phyloP scores from a whole-genome alignment of 2,329 filamentous ascomycete genomes.

The Ophiostoma populinum region DNA sequence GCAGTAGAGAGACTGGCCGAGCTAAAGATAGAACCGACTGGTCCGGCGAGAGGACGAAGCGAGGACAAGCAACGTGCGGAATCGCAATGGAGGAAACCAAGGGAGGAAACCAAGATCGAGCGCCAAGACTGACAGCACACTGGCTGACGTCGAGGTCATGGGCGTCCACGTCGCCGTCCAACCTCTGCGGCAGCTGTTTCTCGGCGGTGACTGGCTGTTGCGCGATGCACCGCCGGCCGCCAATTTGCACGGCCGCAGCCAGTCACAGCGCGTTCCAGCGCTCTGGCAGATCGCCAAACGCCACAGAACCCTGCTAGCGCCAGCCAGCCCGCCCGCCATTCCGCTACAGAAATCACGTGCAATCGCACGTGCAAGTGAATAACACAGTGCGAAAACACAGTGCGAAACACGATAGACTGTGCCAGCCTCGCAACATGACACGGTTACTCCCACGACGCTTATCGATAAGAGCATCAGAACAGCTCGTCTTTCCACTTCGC shows the following conservation, averaged over 20 bases:
- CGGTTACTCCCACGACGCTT: slow-evolving; percentile 2
- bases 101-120: too few relatives aligned
- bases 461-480: slow-evolving; percentile 6
- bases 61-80: too few relatives aligned
- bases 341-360: not conserved
- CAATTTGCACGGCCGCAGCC: slow-evolving; percentile 1
- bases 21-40: too few relatives aligned
- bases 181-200: not conserved
- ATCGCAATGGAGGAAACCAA: too few relatives aligned
- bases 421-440: slow-evolving; percentile 5
- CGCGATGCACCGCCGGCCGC: not conserved
- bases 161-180: too few relatives aligned
- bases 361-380: not conserved
- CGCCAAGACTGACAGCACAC: too few relatives aligned
- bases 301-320: not conserved
- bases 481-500: slow-evolving; percentile 8
- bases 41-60: too few relatives aligned
- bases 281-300: not conserved
- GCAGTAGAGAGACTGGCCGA: too few relatives aligned
- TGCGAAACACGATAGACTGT: too few relatives aligned
- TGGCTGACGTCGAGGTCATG: too few relatives aligned
- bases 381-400: slow-evolving; percentile 2
- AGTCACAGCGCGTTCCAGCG: slow-evolving; percentile 4
- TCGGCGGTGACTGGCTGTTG: slow-evolving; percentile 3
- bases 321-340: too few relatives aligned